Evolutionary conservation across 1,284 basidiomycete genomes (phyloP), one percentile per base, ranked within the genome.

Genomic region (Moesziomyces sp.): DNA sequence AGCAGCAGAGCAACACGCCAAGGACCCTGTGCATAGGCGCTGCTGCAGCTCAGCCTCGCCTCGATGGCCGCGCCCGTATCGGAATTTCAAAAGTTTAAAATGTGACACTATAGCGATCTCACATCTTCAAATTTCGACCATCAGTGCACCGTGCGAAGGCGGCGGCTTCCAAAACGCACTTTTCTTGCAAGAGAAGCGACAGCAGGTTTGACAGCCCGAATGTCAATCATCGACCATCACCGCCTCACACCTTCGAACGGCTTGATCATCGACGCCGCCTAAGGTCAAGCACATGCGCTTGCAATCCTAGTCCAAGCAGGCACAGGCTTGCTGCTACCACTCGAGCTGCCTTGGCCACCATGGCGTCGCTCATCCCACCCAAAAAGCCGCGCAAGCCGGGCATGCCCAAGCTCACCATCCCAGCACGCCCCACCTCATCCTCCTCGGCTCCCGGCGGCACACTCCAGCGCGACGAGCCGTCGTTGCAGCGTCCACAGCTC

Each of bases 391-490:
- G 70, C 55, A 67, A 75, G 62, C 65, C 66, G 26, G 80, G 78
- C n/a, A 72, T 79, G 76, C 81, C 81, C n/a, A 83, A 82, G 56
- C 75, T 83, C 19, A 54, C 66, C 34, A 74, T 82, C 26, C 77
- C 78, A 1, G 52, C 59, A 1, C 34, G 67, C 19, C 72, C 70
- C 13, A 49, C 74, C 10, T 62, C 74, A 0, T 68, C 74, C 7
- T 72, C 69, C 18, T 66, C 64, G 13, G 58, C 69, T n/a, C 61
- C 69, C 26, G 52, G 42, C 3, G 60, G 56, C 9, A 56, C 66
- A 19, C 28, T 52, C 6, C 57, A 59, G 42, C 49, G 49, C 28
- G 57, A 62, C 18, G 64, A 73, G 40, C 58, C 57, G 26, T 26
- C 23, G 16, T 61, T 57, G 13, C 65, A 64, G 28, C 60, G 65